Base-by-base conservation (phyloP, 768 basidiomycete genomes). In the Boletus eberwhitei region DNA sequence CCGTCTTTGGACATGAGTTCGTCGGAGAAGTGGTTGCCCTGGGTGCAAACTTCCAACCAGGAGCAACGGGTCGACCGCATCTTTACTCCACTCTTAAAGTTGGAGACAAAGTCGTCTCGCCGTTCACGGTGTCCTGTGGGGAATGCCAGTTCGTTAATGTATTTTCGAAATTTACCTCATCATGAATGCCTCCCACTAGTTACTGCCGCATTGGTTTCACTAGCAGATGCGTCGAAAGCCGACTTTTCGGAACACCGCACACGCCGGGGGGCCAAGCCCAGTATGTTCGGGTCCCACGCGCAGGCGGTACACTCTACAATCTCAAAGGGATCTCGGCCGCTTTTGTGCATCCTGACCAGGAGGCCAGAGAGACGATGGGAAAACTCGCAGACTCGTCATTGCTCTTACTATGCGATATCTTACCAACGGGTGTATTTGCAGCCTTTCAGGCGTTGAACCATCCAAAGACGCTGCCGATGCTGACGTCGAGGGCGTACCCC, bases 101-200 rank as follows among this genome's bases (percentile, higher is more conserved):
- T 7, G 89, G 88, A 6, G 86, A 92, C 65, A 87, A 83, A 62
- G 86, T 92, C 14, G 83, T 92, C 22, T 84, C 88, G 1, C 87
- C 90, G 3, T 92, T 91, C 70, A 88, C 88, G 0, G 77, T 80
- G n/a, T 88, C 82, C 46, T 93, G 90, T 59, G 86, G 85, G n/a
- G 88, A 91, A 64, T 93, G 90, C 79, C 81, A 85, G 89, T 92
- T 55, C 64, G 84, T 77, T 40, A 2, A 39, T 37, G 4, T 29
- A 16, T 12, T 5, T 34, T 31, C 13, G 11, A 29, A 29, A 8
- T 31, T 21, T n/a, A 7, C 16, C 8, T 32, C 19, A 7, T 50
- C 16, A 34, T 51, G 29, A 49, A 29, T 3, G 19, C 16, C 26
- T 42, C 29, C 24, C 38, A 29, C 17, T 50, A 92, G 90, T 47